These are phyloP conservation scores for Arachnomyces sp. DNA, from an alignment of 2,329 filamentous ascomycete genomes.

Conservation along the genomic window DNA sequence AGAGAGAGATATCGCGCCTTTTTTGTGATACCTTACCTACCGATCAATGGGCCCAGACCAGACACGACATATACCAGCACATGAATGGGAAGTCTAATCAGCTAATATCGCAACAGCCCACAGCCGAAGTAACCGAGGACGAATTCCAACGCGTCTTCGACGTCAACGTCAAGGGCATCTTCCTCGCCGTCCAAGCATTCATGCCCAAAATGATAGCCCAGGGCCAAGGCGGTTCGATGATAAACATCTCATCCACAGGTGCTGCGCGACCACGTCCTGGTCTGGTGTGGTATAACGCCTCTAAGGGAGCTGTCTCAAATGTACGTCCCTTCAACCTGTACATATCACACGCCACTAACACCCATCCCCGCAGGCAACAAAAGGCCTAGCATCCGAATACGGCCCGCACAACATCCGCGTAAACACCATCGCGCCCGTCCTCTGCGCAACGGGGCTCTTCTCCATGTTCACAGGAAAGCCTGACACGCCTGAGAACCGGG, in stretches of 20 bases:
- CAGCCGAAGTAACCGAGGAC: conserved; percentile 34
- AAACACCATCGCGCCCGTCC: conserved; percentile 62
- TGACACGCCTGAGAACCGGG: conserved; percentile 38
- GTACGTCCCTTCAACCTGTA: conserved; percentile 17
- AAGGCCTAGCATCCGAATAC: conserved; percentile 65
- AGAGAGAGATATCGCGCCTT: too few species aligned
- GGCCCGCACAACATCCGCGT: conserved; percentile 65
- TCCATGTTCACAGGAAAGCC: conserved; percentile 35
- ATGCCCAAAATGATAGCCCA: conserved; percentile 32
- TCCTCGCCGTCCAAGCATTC: conserved; percentile 25
- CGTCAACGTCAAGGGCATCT: conserved; percentile 40
- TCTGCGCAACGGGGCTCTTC: conserved; percentile 59
- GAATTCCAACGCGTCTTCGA: conserved; percentile 39
- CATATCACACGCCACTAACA: background rate
- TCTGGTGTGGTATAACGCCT: conserved; percentile 40
- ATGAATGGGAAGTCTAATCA: too few species aligned
- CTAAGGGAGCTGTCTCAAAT: conserved; percentile 39
- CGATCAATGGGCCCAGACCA: too few species aligned
- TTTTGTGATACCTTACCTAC: too few species aligned
- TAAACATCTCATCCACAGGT: conserved; percentile 40
- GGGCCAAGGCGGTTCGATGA: conserved; percentile 34
- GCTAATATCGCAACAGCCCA: too few species aligned
- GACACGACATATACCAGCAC: too few species aligned
- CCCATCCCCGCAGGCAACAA: conserved; percentile 43
- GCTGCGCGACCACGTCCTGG: conserved; percentile 36